Conservation (phyloP, 768 basidiomycete species). For the Podaxis mareebaensis region DNA sequence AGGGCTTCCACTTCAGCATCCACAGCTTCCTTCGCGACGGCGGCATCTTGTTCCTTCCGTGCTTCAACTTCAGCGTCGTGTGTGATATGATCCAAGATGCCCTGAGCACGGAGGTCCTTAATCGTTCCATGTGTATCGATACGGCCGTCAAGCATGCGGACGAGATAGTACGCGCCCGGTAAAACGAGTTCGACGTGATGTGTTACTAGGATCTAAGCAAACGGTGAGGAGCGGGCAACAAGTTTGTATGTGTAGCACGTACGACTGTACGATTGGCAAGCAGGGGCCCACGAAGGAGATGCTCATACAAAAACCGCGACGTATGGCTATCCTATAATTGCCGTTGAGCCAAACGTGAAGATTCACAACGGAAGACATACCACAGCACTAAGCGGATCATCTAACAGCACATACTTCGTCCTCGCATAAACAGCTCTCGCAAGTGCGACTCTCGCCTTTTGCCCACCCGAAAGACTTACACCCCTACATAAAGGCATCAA, state of each 20-base stretch:
- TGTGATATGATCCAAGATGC: conserved; percentile 33
- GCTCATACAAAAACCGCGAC: conserved; percentile 33
- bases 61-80: conserved; percentile 51
- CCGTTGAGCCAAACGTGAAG: background rate
- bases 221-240: background rate
- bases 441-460: conserved; percentile 83
- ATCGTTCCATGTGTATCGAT: conserved; percentile 75
- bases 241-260: conserved; percentile 9
- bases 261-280: conserved; percentile 33
- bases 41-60: conserved; percentile 16
- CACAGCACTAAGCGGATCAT: conserved; percentile 82
- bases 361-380: conserved; percentile 40
- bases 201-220: conserved; percentile 62
- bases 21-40: conserved; percentile 21
- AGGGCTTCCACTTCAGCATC: background rate
- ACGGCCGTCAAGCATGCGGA: conserved; percentile 81
- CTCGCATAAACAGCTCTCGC: conserved; percentile 81
- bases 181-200: conserved; percentile 85
- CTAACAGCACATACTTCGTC: conserved; percentile 70
- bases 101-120: conserved; percentile 44
- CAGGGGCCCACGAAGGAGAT: conserved; percentile 32
- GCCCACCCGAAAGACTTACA: conserved; percentile 78
- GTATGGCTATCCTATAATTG: conserved; percentile 33
- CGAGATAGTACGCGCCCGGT: conserved; percentile 68
- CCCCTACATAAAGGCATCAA: conserved; percentile 40